Conservation (phyloP, 2,329 filamentous ascomycete species). For the Alternaria sp. region DNA sequence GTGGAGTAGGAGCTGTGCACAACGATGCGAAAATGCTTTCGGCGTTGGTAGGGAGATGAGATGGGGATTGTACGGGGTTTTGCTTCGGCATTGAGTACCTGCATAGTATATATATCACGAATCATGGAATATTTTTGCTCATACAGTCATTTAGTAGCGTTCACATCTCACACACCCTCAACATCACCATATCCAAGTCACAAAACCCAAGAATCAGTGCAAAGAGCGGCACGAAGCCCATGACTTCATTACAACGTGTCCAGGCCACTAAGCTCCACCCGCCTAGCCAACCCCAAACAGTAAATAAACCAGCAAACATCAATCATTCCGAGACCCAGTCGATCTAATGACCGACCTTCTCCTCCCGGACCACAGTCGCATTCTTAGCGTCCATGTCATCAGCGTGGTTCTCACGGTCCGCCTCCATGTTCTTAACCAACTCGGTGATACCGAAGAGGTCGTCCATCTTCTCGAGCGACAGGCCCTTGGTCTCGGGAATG, state of each 20-base stretch:
- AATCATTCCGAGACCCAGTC: not conserved
- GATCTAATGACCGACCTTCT: slow-evolving; percentile 30
- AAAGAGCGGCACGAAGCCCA: slow-evolving; percentile 24
- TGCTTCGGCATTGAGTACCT: not conserved
- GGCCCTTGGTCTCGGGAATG: slow-evolving; percentile 75
- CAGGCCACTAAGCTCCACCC: not conserved
- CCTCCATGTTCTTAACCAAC: slow-evolving; percentile 46
- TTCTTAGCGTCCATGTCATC: slow-evolving; percentile 40
- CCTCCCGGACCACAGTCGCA: slow-evolving; percentile 21
- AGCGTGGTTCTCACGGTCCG: slow-evolving; percentile 36
- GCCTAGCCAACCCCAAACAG: not conserved
- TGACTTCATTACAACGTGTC: slow-evolving; percentile 18
- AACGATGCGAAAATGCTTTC: not conserved
- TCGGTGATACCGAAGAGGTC: slow-evolving; percentile 69
- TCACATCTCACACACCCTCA: not conserved
- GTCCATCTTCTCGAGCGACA: slow-evolving; percentile 69
- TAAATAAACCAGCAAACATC: not conserved
- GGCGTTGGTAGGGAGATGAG: not conserved
- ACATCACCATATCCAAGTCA: not conserved
- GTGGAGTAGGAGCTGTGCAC: no score
- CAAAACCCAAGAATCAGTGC: not conserved
- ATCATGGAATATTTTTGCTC: not conserved
- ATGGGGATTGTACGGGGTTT: not conserved
- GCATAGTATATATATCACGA: not conserved
- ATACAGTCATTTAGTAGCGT: not conserved